Evolutionary conservation across 1,139 yeast genomes (phyloP), one percentile per base, ranked within the genome.

Genomic region (Zygoascus sp.): DNA sequence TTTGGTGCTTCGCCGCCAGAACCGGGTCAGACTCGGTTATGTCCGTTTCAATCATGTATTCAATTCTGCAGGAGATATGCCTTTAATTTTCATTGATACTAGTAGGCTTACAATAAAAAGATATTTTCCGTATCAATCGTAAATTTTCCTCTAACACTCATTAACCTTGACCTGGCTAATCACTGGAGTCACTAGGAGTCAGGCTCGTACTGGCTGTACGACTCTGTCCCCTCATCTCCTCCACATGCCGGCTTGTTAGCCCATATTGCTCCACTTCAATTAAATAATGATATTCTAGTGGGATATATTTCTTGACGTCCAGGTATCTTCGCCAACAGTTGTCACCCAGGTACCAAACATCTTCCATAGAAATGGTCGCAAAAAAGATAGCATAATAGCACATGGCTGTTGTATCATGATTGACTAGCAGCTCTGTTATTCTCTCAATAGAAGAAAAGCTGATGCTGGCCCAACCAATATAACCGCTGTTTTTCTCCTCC

Each of bases 231-330:
- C n/a, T 25, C 3, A 10, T 6, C 4, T 10, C 4, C 28, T 25
- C 28, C n/a, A n/a, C n/a, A n/a, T n/a, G n/a, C 3, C 28, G 28
- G n/a, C 2, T 3, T 25, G 3, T 25, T n/a, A 25, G 28, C 11
- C 21, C 36, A 19, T 32, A 32, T 8, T 6, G 2, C n/a, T 32
- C 36, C 3, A 32, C 36, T 15, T 27, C 32, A 5, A 32, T 16
- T 16, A 22, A 8, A 40, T 28, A 15, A 19, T 22, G 43, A 40
- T 17, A 40, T 25, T 15, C 43, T 30, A n/a, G 36, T 28, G 32
- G 43, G 16, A 19, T 40, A 4, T 9, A 20, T 25, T 28, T 22
- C 25, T 28, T 32, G 2, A 32, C n/a, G 11, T 16, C n/a, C 19
- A 15, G 36, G 17, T 15, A 32, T 32, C 36, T 15, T 32, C 11